Percentiles rank a stretch among this genome's conserved stretches.
phyloP scores from a whole-genome alignment of 169 alveolate genomes.

The Besnoitia besnoiti region DNA sequence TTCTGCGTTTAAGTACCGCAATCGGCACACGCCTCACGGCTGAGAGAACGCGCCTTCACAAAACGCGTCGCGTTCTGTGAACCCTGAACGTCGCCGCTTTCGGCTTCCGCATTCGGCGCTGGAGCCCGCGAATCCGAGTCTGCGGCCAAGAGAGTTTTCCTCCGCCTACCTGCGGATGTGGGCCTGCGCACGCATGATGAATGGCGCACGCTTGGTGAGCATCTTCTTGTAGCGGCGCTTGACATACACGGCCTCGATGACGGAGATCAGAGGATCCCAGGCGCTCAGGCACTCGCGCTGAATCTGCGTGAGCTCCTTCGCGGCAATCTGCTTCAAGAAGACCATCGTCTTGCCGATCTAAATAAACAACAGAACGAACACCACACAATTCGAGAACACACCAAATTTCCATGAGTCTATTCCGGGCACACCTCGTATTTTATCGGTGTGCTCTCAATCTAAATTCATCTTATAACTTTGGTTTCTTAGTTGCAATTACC shows the following conservation, averaged over 20 bases:
- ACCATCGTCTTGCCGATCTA: slow-evolving; percentile 90
- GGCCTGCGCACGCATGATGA: slow-evolving; percentile 88
- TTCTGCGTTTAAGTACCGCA: too few species aligned
- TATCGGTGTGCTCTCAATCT: too few species aligned
- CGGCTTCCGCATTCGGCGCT: too few species aligned
- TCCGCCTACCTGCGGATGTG: slow-evolving; percentile 79
- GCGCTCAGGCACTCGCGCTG: slow-evolving; percentile 89
- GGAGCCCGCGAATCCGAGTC: too few species aligned
- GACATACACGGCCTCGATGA: slow-evolving; percentile 84
- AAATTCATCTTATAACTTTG: too few species aligned
- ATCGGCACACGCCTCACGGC: too few species aligned
- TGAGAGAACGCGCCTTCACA: too few species aligned
- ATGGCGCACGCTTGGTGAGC: slow-evolving; percentile 73
- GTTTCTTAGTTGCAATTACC: too few species aligned
- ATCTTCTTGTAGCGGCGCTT: slow-evolving; percentile 72
- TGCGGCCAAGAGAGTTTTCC: not conserved
- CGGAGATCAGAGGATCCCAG: slow-evolving; percentile 87
- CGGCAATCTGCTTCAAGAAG: slow-evolving; percentile 87
- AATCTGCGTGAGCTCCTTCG: slow-evolving; percentile 83
- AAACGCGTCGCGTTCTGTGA: too few species aligned
- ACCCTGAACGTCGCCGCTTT: too few species aligned
- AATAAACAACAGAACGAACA: not conserved
- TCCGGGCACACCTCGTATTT: too few species aligned
- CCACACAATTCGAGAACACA: not conserved
- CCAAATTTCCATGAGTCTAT: too few species aligned